Evolutionary conservation across 176 grass and related monocot species (phyloP).

Genomic region (Aechmea fasciata): DNA sequence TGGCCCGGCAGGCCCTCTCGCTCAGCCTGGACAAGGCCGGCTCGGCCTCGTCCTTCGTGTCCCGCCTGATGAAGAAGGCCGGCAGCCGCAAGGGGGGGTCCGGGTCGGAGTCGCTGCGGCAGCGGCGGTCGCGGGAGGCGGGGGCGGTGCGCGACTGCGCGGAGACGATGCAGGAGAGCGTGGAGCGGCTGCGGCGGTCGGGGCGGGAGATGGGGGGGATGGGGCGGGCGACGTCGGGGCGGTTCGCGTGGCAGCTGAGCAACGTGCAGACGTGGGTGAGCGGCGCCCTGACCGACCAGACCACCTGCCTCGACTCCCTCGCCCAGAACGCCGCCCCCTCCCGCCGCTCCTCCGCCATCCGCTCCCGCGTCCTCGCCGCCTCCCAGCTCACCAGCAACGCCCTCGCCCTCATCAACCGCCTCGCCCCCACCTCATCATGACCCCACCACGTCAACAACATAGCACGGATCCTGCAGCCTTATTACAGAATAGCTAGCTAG

Average conservation of each 20-base stretch:
- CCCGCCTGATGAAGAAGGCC: not conserved
- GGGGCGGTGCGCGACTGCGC: constrained; percentile 51
- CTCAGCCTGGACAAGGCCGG: constrained; percentile 41
- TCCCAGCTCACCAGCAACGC: constrained; percentile 65
- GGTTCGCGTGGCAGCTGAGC: constrained; percentile 53
- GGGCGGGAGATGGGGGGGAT: constrained; percentile 45
- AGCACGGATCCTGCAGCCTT: no score
- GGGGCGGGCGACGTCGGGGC: constrained; percentile 26
- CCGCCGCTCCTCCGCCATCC: constrained; percentile 13
- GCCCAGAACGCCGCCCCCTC: not conserved
- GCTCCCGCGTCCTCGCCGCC: constrained; percentile 29
- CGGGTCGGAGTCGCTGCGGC: not conserved
- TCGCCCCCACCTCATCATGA: constrained; percentile 25
- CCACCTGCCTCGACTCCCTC: constrained; percentile 70
- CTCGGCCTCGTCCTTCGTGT: constrained; percentile 45
- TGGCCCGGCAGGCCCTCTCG: constrained; percentile 54
- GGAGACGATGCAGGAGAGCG: constrained; percentile 42
- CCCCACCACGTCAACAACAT: no score
- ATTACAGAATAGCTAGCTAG: no score
- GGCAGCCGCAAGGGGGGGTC: not conserved
- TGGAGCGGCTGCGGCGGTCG: constrained; percentile 45
- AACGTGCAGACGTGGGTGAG: constrained; percentile 87
- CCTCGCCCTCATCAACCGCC: constrained; percentile 61
- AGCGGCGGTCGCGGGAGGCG: not conserved
- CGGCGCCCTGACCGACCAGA: constrained; percentile 61